Conservation (phyloP, 1,284 basidiomycete species). For the Fomitiporia mediterranea region DNA sequence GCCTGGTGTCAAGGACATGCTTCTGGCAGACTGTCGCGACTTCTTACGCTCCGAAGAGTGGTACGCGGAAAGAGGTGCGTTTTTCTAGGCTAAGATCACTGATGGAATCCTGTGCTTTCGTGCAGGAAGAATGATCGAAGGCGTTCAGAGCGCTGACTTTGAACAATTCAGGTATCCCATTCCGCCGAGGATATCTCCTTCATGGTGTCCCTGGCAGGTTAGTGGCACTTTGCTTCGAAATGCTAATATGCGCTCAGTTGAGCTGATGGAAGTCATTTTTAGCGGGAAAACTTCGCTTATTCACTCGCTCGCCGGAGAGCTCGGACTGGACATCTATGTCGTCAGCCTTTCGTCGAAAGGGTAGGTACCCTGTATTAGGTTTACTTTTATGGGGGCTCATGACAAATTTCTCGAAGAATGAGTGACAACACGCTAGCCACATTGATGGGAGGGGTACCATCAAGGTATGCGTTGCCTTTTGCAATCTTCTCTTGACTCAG, state of each 20-base stretch:
- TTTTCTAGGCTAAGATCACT: slow-evolving; percentile 21
- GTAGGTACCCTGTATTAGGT: slow-evolving; percentile 36
- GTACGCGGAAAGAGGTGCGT: slow-evolving; percentile 79
- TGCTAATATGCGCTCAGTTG: slow-evolving; percentile 22
- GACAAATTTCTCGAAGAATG: slow-evolving; percentile 48
- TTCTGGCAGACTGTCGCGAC: slow-evolving; percentile 77
- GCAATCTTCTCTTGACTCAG: slow-evolving; percentile 14
- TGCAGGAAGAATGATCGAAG: background rate
- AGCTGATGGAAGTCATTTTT: slow-evolving; percentile 22
- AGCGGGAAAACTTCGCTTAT: slow-evolving; percentile 82
- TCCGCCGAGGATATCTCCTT: slow-evolving; percentile 78
- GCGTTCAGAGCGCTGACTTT: background rate
- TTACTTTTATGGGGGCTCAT: slow-evolving; percentile 8
- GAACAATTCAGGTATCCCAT: slow-evolving; percentile 63
- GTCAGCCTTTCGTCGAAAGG: slow-evolving; percentile 81
- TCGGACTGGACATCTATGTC: slow-evolving; percentile 85
- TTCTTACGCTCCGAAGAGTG: slow-evolving; percentile 80
- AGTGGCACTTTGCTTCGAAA: slow-evolving; percentile 25
- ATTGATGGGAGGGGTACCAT: slow-evolving; percentile 79
- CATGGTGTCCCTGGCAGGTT: slow-evolving; percentile 82
- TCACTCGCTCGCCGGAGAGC: slow-evolving; percentile 80
- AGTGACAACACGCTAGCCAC: slow-evolving; percentile 81
- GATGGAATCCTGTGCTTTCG: background rate
- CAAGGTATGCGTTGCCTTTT: slow-evolving; percentile 46
- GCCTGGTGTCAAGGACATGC: slow-evolving; percentile 82